Conservation (phyloP, 768 basidiomycete genomes). For the Melanogaster broomeanus region DNA sequence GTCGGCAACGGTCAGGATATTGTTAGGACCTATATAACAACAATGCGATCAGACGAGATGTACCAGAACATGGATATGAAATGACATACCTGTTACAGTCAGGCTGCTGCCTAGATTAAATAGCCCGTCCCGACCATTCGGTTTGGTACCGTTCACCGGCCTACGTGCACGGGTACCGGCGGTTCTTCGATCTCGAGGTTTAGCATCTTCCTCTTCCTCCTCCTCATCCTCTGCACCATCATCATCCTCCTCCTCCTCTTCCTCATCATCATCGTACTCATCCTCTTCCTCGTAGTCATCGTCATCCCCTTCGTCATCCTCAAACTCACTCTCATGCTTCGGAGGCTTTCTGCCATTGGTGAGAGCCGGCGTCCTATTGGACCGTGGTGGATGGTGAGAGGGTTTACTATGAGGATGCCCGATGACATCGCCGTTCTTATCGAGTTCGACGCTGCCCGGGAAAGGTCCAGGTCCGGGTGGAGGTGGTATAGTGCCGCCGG, state of each 20-base stretch:
- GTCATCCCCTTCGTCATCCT: constrained; percentile 63
- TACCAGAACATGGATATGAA: constrained; percentile 3
- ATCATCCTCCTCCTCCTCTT: constrained; percentile 71
- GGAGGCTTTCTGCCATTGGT: constrained; percentile 42
- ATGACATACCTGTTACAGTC: constrained; percentile 72
- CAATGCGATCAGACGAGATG: constrained; percentile 5
- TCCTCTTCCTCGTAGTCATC: constrained; percentile 56
- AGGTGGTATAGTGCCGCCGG: constrained; percentile 85
- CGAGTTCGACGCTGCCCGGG: constrained; percentile 96
- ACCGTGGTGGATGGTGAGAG: constrained; percentile 42
- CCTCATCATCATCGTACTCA: constrained; percentile 58
- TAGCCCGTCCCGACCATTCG: constrained; percentile 60
- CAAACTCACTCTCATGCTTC: constrained; percentile 63
- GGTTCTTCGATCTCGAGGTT: constrained; percentile 40
- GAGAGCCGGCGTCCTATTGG: constrained; percentile 34
- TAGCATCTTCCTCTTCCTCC: constrained; percentile 54
- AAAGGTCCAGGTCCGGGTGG: constrained; percentile 97
- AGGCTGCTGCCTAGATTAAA: constrained; percentile 82
- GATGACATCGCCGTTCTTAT: constrained; percentile 82
- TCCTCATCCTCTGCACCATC: constrained; percentile 71
- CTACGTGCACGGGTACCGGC: constrained; percentile 38
- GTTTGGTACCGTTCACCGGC: constrained; percentile 46
- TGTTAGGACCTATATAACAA: constrained; percentile 67
- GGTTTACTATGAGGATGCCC: constrained; percentile 33
- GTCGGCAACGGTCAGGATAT: constrained; percentile 97